Conservation (phyloP, 2,329 filamentous ascomycete species). For the Cytospora piceicola region DNA sequence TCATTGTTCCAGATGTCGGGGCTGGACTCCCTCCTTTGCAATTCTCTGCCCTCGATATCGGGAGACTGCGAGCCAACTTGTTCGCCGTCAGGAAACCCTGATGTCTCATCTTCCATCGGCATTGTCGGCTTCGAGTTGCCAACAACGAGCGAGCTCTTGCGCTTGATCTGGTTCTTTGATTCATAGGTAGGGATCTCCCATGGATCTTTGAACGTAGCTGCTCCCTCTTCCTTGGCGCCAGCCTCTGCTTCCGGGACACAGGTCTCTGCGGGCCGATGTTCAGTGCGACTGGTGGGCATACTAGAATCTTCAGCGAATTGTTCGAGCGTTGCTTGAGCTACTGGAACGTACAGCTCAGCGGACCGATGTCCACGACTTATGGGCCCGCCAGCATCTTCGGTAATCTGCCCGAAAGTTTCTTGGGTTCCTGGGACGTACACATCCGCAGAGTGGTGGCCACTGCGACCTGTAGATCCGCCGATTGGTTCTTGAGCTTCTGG, state of each 20-base stretch:
- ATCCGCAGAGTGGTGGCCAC: not conserved
- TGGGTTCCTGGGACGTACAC: not conserved
- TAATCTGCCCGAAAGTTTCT: not conserved
- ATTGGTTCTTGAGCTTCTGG: not conserved
- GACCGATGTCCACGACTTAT: slow-evolving; percentile 9
- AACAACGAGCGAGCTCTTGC: not conserved
- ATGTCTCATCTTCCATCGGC: not conserved
- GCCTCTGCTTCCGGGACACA: slow-evolving; percentile 3
- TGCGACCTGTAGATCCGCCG: not conserved
- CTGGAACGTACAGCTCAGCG: not conserved
- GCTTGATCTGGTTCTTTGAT: not conserved
- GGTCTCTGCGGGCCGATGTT: slow-evolving; percentile 11
- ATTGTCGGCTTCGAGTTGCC: not conserved
- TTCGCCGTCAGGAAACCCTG: slow-evolving; percentile 4
- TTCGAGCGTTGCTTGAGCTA: not conserved
- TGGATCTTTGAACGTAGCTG: slow-evolving; percentile 1
- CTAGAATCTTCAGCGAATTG: not conserved
- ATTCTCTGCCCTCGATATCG: slow-evolving; percentile 31
- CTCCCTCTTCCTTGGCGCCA: not conserved
- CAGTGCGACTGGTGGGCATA: not conserved
- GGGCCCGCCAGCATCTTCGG: not conserved
- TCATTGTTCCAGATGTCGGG: slow-evolving; percentile 36
- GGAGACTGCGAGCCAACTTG: slow-evolving; percentile 8
- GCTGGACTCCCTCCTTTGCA: slow-evolving; percentile 29
- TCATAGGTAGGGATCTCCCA: slow-evolving; percentile 1